Evolutionary conservation across 2,329 filamentous ascomycete genomes (phyloP), one percentile per base, ranked within the genome.

Genomic region (Colletotrichum eremochloae): DNA sequence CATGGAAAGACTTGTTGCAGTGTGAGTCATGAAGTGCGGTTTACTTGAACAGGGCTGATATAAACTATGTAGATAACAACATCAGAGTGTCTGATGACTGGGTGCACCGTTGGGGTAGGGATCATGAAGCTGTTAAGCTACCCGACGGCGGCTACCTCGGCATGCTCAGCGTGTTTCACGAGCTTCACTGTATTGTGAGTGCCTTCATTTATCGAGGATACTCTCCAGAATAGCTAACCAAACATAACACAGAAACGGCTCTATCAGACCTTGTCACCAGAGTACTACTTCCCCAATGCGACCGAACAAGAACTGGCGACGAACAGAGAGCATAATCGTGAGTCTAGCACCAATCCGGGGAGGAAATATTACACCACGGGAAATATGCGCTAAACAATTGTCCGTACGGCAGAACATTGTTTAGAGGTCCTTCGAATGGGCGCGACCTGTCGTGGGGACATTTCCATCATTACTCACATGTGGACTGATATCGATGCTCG

Each of bases 391-490:
- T 67, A 3, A 67, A 18, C 3, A 2, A 36, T 7, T 31, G 5
- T 2, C 18, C 9, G 15, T 4, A 18, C 2, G 5, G 18, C 18
- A 67, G 64, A 73, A 24, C 71, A 73, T n/a, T 73, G 71, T 24
- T n/a, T 73, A 9, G 71, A 73, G 40, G 71, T 73, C 0, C 48
- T 73, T n/a, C 55, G 71, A 8, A 73, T 73, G 71, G 71, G 71
- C 31, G 67, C 71, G n/a, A 50, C 67, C 1, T 73, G 71, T 29
- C 71, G 71, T 8, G 71, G 71, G 9, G 71, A 73, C 20, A 55
- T 73, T 36, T 73, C 71, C 40, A 73, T 73, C 52, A 71, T 73
- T 42, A 73, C 71, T 5, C 71, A 73, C 42, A 73, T 73, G 71
- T 73, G 71, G 71, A 67, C 67, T n/a, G 71, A 73, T 40, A 67